Evolutionary conservation across 164 flowering plant species (phyloP).

Genomic region (Aristolochia californica): DNA sequence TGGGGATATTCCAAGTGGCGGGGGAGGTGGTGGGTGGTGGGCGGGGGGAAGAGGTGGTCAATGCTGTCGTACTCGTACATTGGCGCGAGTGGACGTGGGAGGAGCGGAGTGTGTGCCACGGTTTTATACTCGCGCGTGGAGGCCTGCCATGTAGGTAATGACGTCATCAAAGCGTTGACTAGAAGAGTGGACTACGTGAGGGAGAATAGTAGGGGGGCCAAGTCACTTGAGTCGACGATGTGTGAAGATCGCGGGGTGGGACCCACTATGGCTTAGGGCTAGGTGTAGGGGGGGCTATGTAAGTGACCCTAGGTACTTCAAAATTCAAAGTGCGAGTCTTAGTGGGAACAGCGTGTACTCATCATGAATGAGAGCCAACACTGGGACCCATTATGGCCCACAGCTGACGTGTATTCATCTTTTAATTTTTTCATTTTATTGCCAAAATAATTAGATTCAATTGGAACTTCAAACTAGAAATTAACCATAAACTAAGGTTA

Average conservation of each 20-base stretch:
- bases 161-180: constrained; percentile 14
- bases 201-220: no score
- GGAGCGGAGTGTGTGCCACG: background rate
- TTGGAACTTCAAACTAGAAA: no score
- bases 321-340: background rate
- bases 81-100: background rate
- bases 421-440: no score
- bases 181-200: no score
- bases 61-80: background rate
- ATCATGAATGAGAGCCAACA: no score
- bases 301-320: background rate
- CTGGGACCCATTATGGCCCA: no score
- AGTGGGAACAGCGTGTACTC: background rate
- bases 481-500: no score
- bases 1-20: background rate
- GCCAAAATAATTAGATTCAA: no score
- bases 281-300: background rate
- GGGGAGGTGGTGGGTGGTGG: background rate
- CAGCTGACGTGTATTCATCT: no score
- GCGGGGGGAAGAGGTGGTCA: constrained; percentile 14
- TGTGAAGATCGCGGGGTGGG: no score
- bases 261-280: background rate
- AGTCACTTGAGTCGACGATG: no score
- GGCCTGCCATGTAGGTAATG: constrained; percentile 10
- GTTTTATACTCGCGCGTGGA: background rate